Base-by-base conservation (phyloP, 768 basidiomycete species). In the Rhodotorula kratochvilovae region DNA sequence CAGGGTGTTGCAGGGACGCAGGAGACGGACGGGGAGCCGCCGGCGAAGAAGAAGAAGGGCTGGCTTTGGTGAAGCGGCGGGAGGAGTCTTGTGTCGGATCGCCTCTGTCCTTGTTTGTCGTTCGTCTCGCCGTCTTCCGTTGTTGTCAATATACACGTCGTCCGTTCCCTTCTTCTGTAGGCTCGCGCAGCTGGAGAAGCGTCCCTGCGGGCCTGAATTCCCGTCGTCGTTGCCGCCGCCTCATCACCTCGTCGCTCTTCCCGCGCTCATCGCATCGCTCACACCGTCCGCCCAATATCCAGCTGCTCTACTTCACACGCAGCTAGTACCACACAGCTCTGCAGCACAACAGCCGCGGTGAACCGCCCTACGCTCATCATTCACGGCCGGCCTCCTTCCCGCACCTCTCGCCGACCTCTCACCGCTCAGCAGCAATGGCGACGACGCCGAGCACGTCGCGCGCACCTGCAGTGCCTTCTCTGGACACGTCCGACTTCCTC, bases 401-500 rank as follows among this genome's bases (percentile, higher is more conserved):
- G 27, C 51, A 10, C 51, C 12, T 3, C n/a, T 53, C 51, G 51
- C 17, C n/a, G 21, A 23, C 17, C 16, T 19, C 17, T 23, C 45
- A 6, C n/a, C n/a, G n/a, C n/a, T 46, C 45, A 21, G 5, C 45
- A 3, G 48, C 2, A 27, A 53, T 53, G 51, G 51, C 51, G 12
- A 13, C 51, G 13, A 1, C 51, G n/a, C 27, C 51, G 13, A n/a
- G n/a, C 13, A 13, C n/a, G 2, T 0, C 51, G 27, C 7, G 51
- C 2, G 51, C n/a, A 53, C 13, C 11, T 8, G n/a, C 51, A 5
- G 51, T 27, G 16, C 51, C 51, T 16, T 53, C 51, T 25, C 61
- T 4, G 48, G 69, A 70, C 6, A 53, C 63, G n/a, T 53, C 63
- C 11, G 69, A 70, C n/a, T 64, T 42, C 48, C 69, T 65, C 42